Base-by-base conservation (phyloP, 768 basidiomycete genomes). In the Tricholoma flavovirens region DNA sequence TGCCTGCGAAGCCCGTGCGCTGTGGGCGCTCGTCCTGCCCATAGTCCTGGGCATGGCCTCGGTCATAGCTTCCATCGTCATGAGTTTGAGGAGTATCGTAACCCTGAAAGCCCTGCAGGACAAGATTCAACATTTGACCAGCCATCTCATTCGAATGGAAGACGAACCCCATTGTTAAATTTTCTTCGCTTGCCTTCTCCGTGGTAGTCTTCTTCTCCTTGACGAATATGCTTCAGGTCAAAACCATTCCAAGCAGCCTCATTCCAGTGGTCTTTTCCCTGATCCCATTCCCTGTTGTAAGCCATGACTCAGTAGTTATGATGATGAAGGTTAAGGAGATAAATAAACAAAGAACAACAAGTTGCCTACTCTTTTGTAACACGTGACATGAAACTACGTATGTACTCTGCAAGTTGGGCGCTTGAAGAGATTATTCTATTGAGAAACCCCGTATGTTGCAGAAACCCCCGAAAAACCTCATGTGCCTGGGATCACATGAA, bases 271-370 rank as follows among this genome's bases (percentile, higher is more conserved):
- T 83, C 80, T 71, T 90, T 91, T 51, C 88, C 90, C 69, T 79
- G 80, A 74, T 91, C 89, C 90, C 91, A 92, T 76, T 92, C 89
- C 60, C 91, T 84, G 72, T 87, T 87, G 71, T 86, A 82, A 50
- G 86, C 78, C 88, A 90, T 88, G 70, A 45, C 49, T 17, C 35
- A 51, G 48, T 56, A 46, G 48, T n/a, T n/a, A n/a, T n/a, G 57
- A 58, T 59, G 62, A 14, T 66, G 64, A 69, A 67, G 55, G 63
- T 64, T 68, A 74, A 76, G 74, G 72, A 74, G 67, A 51, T 26
- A 61, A 38, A 70, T 65, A 75, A 75, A 73, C 66, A 72, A 73
- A 60, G 49, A 60, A 57, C 63, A 58, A 54, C 60, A 54, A 56
- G n/a, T n/a, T n/a, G n/a, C n/a, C n/a, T n/a, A n/a, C n/a, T n/a